A percentile compares a stretch with the other conserved stretches of the same genome.
Evolutionary conservation across 371 early-diverging fungal species (phyloP).

Genomic region (Capillidium rhysosporum): DNA sequence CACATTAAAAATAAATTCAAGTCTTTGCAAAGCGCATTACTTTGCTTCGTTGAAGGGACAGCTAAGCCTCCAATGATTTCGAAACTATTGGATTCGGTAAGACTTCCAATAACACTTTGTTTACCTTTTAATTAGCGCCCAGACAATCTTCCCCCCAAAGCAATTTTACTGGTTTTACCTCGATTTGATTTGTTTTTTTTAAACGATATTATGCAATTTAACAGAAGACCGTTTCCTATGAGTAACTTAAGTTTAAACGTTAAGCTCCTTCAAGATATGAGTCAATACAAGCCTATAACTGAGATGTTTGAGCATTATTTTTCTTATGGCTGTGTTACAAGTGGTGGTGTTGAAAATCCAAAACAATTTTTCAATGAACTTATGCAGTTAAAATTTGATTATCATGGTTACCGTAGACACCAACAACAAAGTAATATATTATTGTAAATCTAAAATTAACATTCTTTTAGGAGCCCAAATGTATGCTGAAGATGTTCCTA

Average conservation of each 20-base stretch:
- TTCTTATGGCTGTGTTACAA: conserved; percentile 3
- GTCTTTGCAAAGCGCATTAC: too few species aligned
- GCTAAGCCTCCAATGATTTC: too few species aligned
- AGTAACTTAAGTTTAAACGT: neutral
- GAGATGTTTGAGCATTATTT: neutral
- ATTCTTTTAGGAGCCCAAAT: neutral
- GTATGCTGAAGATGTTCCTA: conserved; percentile 10
- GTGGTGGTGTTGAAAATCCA: neutral
- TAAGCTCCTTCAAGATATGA: neutral
- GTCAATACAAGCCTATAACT: neutral
- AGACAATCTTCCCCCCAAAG: neutral
- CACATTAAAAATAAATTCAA: too few species aligned
- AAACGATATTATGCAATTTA: neutral
- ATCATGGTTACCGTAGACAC: neutral
- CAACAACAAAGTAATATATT: neutral
- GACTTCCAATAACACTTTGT: too few species aligned
- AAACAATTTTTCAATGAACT: neutral
- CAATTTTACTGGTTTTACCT: conserved; percentile 1
- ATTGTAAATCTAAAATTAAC: neutral
- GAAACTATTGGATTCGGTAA: too few species aligned
- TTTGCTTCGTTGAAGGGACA: too few species aligned
- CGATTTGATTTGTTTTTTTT: conserved; percentile 3
- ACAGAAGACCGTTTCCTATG: conserved; percentile 1
- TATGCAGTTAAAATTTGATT: neutral
- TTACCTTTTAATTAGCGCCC: too few species aligned